Conservation (phyloP, 139 green algal species). For the Eudorina sp. region DNA sequence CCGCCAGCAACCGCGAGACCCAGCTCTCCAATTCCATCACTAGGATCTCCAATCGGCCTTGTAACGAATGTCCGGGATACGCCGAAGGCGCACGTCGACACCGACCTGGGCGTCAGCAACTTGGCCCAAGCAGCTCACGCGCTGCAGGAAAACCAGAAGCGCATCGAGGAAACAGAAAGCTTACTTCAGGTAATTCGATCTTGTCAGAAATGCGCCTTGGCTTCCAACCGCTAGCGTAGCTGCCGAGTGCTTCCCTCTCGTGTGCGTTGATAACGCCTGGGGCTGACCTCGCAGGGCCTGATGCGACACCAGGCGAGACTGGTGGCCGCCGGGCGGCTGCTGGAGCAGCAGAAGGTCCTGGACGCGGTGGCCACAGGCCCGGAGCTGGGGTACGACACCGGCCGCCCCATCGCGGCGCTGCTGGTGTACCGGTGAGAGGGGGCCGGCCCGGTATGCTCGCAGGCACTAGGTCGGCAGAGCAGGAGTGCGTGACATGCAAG, state of each 20-base stretch:
- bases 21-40: background rate
- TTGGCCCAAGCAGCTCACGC: background rate
- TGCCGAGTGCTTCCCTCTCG: too few species aligned
- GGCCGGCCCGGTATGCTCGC: too few species aligned
- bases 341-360: conserved; percentile 51
- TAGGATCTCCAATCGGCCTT: background rate
- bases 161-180: conserved; percentile 36
- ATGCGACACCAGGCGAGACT: conserved; percentile 32
- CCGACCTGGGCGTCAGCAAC: background rate
- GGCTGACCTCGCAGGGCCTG: too few species aligned
- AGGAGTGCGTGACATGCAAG: too few species aligned
- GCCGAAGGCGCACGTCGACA: conserved; percentile 1
- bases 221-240: too few species aligned
- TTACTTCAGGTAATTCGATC: too few species aligned
- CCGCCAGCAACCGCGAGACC: background rate
- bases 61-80: background rate
- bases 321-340: conserved; percentile 7
- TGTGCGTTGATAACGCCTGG: too few species aligned
- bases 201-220: too few species aligned
- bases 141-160: background rate
- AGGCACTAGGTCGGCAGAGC: too few species aligned
- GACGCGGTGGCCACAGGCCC: conserved; percentile 4
- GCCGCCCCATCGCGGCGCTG: conserved; percentile 20
- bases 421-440: conserved; percentile 49
- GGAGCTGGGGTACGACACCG: conserved; percentile 40